Evolutionary conservation across 345 rosid genomes (phyloP).

Genomic region (sweet orange (Citrus sinensis)): DNA sequence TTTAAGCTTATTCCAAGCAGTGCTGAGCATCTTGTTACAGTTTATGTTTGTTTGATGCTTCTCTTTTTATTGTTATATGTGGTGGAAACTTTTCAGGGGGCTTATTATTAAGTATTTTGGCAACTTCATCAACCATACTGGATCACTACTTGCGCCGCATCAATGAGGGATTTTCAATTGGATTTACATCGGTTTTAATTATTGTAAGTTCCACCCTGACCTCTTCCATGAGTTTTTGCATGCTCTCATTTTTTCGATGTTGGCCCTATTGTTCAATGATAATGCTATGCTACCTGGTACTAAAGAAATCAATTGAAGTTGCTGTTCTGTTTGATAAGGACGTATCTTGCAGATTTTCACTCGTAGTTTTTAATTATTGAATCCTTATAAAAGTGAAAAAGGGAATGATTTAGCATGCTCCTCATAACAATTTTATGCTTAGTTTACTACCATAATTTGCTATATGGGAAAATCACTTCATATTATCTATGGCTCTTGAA

Average conservation of each 20-base stretch:
- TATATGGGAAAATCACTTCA: background rate
- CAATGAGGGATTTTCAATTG: constrained; percentile 81
- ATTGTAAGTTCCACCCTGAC: constrained; percentile 48
- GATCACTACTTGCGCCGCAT: constrained; percentile 77
- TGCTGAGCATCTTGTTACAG: background rate
- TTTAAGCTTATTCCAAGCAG: background rate
- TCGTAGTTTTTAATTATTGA: background rate
- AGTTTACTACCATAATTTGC: background rate
- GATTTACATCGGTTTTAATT: constrained; percentile 84
- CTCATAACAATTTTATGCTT: background rate
- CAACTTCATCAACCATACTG: constrained; percentile 77
- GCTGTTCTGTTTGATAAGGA: background rate
- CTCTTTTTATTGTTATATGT: background rate
- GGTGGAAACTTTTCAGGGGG: constrained; percentile 54
- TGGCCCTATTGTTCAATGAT: background rate
- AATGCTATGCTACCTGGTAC: background rate
- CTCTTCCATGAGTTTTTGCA: background rate
- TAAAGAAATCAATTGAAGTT: background rate
- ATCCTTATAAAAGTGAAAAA: background rate
- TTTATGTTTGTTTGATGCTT: background rate
- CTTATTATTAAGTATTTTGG: constrained; percentile 71
- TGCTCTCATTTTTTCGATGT: background rate
- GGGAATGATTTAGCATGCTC: background rate
- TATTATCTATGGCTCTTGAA: background rate
- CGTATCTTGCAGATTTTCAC: background rate